These are phyloP conservation scores for Petunia secreta DNA, from an alignment of 257 asterid genomes.

Conservation along the genomic window DNA sequence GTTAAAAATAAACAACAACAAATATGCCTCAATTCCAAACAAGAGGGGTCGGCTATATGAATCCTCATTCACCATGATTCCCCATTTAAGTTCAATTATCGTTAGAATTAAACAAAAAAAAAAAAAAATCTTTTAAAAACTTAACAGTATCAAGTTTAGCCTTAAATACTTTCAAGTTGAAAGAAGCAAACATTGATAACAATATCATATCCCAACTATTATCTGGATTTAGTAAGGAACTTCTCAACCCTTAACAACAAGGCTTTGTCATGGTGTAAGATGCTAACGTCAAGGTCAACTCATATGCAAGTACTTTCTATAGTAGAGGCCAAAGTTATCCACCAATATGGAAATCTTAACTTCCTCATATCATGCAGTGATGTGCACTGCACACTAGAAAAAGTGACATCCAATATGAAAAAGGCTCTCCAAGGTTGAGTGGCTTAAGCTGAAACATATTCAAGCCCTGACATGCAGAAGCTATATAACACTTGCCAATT, in stretches of 20 bases:
- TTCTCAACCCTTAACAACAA: neutral
- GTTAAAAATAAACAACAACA: neutral
- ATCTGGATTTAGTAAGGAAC: neutral
- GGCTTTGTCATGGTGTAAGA: slow-evolving; percentile 14
- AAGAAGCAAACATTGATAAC: neutral
- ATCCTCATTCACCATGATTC: too few relatives aligned
- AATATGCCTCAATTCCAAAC: too few relatives aligned
- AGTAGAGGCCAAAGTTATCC: neutral
- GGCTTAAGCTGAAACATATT: neutral
- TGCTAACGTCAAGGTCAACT: neutral
- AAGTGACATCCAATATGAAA: neutral
- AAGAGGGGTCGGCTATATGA: too few relatives aligned
- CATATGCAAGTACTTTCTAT: neutral
- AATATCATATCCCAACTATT: neutral
- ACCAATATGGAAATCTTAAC: slow-evolving; percentile 18
- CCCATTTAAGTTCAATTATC: too few relatives aligned
- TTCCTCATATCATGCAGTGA: slow-evolving; percentile 10
- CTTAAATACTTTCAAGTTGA: neutral
- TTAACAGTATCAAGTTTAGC: neutral
- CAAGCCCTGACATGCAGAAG: neutral
- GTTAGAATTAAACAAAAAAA: too few relatives aligned
- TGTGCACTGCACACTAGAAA: neutral
- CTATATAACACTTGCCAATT: neutral
- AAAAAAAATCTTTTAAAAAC: too few relatives aligned
- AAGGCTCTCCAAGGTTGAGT: neutral